Evolutionary conservation across 805 yeast genomes (phyloP).

Genomic region (Tetrapisispora pingtungensis): DNA sequence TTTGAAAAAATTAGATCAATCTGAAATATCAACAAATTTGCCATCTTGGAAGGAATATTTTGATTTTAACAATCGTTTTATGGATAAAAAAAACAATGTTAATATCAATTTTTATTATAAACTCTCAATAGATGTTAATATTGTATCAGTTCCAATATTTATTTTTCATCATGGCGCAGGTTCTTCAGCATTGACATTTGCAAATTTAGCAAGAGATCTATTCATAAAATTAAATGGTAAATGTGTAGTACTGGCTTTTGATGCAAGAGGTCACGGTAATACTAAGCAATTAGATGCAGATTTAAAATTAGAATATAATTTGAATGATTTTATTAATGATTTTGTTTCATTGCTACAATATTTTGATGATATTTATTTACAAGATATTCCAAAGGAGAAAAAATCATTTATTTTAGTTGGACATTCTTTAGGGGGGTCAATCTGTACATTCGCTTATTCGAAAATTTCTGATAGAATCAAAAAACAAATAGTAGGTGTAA

Average conservation of each 20-base stretch:
- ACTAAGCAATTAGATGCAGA: constrained; percentile 27
- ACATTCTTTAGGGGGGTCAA: constrained; percentile 89
- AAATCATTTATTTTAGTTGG: constrained; percentile 55
- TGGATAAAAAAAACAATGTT: constrained; percentile 11
- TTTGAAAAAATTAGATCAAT: too few species aligned
- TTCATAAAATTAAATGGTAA: constrained; percentile 25
- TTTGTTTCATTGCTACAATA: constrained; percentile 37
- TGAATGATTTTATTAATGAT: constrained; percentile 50
- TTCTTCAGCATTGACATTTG: constrained; percentile 73
- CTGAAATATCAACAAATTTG: neutral
- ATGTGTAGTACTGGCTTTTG: constrained; percentile 64
- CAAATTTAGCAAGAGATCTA: constrained; percentile 36
- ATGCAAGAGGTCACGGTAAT: constrained; percentile 78
- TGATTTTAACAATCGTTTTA: constrained; percentile 9
- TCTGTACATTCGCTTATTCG: constrained; percentile 47
- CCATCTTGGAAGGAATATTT: constrained; percentile 22
- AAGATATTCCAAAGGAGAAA: constrained; percentile 5
- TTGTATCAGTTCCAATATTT: constrained; percentile 41
- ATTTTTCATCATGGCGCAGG: constrained; percentile 95
- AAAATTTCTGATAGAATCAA: constrained; percentile 13
- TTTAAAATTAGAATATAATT: constrained; percentile 31
- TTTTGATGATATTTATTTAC: constrained; percentile 24
- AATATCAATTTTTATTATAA: constrained; percentile 47
- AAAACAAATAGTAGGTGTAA: constrained; percentile 48
- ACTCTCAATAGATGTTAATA: constrained; percentile 34